These are phyloP conservation scores for Lyophyllum decastes DNA, from an alignment of 768 basidiomycete genomes.

Conservation along the genomic window DNA sequence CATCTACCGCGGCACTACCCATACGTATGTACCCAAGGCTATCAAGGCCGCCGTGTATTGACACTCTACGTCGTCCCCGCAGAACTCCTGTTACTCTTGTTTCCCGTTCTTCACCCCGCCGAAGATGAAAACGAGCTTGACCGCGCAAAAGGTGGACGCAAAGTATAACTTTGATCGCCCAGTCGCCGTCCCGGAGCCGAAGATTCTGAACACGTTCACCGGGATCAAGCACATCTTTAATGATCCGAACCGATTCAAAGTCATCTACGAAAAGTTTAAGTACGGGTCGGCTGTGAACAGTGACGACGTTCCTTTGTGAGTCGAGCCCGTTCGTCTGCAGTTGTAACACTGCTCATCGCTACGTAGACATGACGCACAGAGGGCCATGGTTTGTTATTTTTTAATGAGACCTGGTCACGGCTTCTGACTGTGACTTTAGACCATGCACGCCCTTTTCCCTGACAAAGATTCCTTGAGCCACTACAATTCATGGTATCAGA, in stretches of 20 bases:
- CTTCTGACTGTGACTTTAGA: background rate
- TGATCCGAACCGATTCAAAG: constrained; percentile 37
- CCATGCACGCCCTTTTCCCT: constrained; percentile 37
- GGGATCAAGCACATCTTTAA: constrained; percentile 35
- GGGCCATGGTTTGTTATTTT: constrained; percentile 15
- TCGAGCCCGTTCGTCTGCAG: background rate
- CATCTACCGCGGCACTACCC: constrained; percentile 22
- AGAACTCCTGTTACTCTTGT: constrained; percentile 19
- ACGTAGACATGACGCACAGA: constrained; percentile 33
- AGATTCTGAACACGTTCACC: constrained; percentile 32
- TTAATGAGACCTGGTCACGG: background rate
- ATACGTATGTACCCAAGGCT: constrained; percentile 5
- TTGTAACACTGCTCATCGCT: no score
- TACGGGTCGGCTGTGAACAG: constrained; percentile 42
- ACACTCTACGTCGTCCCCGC: background rate
- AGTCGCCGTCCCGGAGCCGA: constrained; percentile 22
- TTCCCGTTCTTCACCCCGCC: constrained; percentile 47
- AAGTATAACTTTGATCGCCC: constrained; percentile 48
- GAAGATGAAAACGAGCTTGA: constrained; percentile 34
- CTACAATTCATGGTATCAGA: constrained; percentile 27
- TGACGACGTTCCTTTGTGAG: constrained; percentile 34
- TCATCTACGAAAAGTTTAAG: constrained; percentile 36
- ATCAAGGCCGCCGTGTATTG: background rate
- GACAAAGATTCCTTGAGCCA: constrained; percentile 19
- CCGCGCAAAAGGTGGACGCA: constrained; percentile 35